phyloP scores from a whole-genome alignment of 2,329 filamentous ascomycete genomes.

The Scolecobasidium constrictum region DNA sequence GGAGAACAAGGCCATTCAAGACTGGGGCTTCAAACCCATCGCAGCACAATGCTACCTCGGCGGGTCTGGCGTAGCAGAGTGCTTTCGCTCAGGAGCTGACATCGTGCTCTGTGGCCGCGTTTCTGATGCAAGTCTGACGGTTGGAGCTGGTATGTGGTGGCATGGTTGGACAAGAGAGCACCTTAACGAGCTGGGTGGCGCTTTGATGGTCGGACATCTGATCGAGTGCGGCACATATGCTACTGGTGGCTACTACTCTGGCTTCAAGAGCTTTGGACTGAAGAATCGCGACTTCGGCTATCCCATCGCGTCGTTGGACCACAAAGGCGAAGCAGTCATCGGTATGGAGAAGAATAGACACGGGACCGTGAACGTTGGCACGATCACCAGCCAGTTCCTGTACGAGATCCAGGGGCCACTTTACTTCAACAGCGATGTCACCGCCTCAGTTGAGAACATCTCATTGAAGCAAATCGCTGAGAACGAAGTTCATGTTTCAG shows the following conservation, averaged over 20 bases:
- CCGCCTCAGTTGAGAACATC: conserved; percentile 17
- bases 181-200: conserved; percentile 28
- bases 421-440: conserved; percentile 25
- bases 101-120: conserved; percentile 29
- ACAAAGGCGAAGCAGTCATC: not conserved
- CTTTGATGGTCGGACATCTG: conserved; percentile 22
- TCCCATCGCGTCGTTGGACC: conserved; percentile 34
- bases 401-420: conserved; percentile 29
- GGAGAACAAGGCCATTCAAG: conserved; percentile 10
- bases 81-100: conserved; percentile 25
- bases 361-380: conserved; percentile 18
- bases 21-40: conserved; percentile 13
- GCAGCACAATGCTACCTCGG: conserved; percentile 21
- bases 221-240: conserved; percentile 31
- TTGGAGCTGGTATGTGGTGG: conserved; percentile 27
- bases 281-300: conserved; percentile 27
- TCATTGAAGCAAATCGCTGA: conserved; percentile 8
- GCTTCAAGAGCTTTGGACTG: conserved; percentile 24
- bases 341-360: conserved; percentile 16
- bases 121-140: conserved; percentile 26
- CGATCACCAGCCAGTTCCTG: conserved; percentile 19
- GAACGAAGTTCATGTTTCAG: conserved; percentile 3
- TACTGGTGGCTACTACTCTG: conserved; percentile 32
- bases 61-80: conserved; percentile 27
- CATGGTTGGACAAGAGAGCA: conserved; percentile 30